These are phyloP conservation scores for Adansonia grandidieri DNA, from an alignment of 441 rosid genomes.

Conservation along the genomic window DNA sequence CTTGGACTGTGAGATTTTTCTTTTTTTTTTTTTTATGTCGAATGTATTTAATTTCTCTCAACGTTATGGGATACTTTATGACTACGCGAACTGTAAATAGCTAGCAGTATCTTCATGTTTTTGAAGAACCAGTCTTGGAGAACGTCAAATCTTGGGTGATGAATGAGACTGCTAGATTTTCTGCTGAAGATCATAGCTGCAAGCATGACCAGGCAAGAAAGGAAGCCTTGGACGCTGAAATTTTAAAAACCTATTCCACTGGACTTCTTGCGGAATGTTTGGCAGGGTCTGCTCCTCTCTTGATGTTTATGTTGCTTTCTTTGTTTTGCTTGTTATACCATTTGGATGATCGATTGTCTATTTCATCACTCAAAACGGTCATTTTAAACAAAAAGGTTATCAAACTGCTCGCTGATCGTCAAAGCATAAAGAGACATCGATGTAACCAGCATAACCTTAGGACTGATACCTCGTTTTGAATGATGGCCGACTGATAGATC, in stretches of 20 bases:
- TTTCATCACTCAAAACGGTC: too few relatives aligned
- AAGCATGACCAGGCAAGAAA: slow-evolving; percentile 52
- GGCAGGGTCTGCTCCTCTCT: slow-evolving; percentile 56
- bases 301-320: slow-evolving; percentile 20
- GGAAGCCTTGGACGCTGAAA: slow-evolving; percentile 80
- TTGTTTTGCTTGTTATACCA: not conserved
- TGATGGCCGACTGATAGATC: too few relatives aligned
- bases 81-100: slow-evolving; percentile 33
- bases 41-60: not conserved
- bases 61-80: slow-evolving; percentile 22
- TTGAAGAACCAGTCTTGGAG: slow-evolving; percentile 80
- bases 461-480: too few relatives aligned
- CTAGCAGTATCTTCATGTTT: slow-evolving; percentile 81
- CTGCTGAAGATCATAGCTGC: slow-evolving; percentile 54
- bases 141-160: slow-evolving; percentile 87
- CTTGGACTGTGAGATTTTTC: slow-evolving; percentile 67
- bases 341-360: too few relatives aligned
- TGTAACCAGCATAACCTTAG: too few relatives aligned
- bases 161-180: slow-evolving; percentile 65
- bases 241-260: slow-evolving; percentile 86
- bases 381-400: too few relatives aligned
- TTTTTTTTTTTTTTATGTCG: slow-evolving; percentile 15
- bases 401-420: too few relatives aligned
- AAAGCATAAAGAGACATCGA: too few relatives aligned
- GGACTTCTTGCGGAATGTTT: slow-evolving; percentile 95